phyloP scores from a whole-genome alignment of 305 asterid genomes.

The Vinca major region DNA sequence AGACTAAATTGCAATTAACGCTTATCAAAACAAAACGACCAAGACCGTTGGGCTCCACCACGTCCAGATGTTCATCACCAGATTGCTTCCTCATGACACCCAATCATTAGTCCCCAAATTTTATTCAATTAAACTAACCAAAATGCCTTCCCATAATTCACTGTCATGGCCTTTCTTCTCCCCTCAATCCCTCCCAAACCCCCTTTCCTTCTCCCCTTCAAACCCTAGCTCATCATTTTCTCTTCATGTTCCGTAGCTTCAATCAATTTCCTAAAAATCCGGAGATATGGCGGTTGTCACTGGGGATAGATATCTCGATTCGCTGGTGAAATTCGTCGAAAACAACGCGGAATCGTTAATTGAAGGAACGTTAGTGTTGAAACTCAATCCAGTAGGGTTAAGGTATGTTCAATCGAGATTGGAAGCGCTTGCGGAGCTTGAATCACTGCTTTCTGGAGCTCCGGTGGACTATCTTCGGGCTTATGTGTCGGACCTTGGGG shows the following conservation, averaged over 20 bases:
- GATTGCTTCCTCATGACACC: conserved; percentile 4
- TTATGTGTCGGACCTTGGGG: conserved; percentile 89
- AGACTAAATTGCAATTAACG: no score
- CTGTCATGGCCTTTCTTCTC: conserved; percentile 36
- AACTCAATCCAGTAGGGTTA: conserved; percentile 85
- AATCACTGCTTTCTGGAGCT: conserved; percentile 74
- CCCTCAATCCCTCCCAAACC: conserved; percentile 53
- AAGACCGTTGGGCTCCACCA: conserved; percentile 9
- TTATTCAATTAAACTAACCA: conserved; percentile 19
- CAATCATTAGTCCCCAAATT: conserved; percentile 16
- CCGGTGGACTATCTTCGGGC: conserved; percentile 97
- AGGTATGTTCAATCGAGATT: conserved; percentile 81
- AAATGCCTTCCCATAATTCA: conserved; percentile 15
- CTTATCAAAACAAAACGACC: neutral
- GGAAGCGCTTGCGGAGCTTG: conserved; percentile 82
- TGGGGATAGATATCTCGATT: conserved; percentile 78
- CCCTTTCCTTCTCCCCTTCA: conserved; percentile 19
- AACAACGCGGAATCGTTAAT: conserved; percentile 59
- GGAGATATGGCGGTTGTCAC: conserved; percentile 66
- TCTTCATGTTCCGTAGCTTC: neutral
- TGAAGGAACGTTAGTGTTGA: conserved; percentile 68
- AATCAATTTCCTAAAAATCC: neutral
- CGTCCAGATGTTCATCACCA: conserved; percentile 37
- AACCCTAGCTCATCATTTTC: neutral
- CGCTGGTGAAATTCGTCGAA: conserved; percentile 80